Conservation (phyloP, 2,329 filamentous ascomycete genomes). For the Aspergillus alliaceus region DNA sequence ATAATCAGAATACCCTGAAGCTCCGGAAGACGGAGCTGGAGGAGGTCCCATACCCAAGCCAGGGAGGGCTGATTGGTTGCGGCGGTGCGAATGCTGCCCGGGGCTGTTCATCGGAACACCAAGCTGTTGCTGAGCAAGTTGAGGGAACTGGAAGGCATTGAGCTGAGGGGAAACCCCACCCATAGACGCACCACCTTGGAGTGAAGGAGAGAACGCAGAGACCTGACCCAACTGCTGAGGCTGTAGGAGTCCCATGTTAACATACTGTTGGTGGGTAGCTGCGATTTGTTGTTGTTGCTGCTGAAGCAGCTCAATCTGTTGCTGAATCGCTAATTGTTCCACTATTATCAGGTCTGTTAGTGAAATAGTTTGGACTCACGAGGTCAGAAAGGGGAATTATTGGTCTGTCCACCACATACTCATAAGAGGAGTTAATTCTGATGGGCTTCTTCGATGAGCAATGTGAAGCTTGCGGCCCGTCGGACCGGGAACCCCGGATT, state of each 20-base stretch:
- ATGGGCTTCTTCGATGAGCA: constrained; percentile 93
- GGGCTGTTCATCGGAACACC: constrained; percentile 74
- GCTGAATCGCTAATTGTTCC: constrained; percentile 96
- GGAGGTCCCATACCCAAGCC: constrained; percentile 89
- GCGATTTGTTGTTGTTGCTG: constrained; percentile 98
- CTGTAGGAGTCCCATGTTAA: constrained; percentile 94
- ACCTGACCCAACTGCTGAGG: constrained; percentile 77
- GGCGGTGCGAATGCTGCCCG: constrained; percentile 84
- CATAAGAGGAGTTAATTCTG: constrained; percentile 95
- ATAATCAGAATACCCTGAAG: constrained; percentile 84
- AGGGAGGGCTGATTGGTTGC: constrained; percentile 95
- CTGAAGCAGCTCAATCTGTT: constrained; percentile 95
- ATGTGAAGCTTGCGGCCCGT: constrained; percentile 91
- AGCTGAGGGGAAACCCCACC: constrained; percentile 72
- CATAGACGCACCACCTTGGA: constrained; percentile 70
- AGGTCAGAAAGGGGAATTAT: constrained; percentile 44
- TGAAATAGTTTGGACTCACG: constrained; percentile 27
- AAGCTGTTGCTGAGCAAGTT: constrained; percentile 68
- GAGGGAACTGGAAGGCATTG: constrained; percentile 86
- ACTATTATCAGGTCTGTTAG: constrained; percentile 53
- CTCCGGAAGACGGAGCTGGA: constrained; percentile 85
- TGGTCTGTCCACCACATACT: constrained; percentile 65
- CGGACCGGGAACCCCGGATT: constrained; percentile 62
- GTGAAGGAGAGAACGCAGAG: constrained; percentile 66
- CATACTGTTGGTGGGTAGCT: constrained; percentile 94